Percentiles rank a stretch among this genome's conserved stretches.
These are phyloP conservation scores for Mycena haematopus DNA, from an alignment of 768 basidiomycete species.

Conservation along the genomic window DNA sequence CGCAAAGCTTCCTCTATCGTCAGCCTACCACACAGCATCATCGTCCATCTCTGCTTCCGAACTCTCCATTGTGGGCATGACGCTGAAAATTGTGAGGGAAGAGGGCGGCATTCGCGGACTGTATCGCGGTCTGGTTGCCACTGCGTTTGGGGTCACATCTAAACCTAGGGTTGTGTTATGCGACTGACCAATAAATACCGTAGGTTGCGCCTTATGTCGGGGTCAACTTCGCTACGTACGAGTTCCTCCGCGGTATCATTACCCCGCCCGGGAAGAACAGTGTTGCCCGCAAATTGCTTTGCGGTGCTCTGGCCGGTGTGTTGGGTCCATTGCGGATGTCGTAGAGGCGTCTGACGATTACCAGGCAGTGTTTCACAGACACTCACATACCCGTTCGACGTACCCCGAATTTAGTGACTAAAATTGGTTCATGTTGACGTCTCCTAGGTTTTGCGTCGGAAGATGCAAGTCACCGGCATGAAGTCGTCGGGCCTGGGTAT, in stretches of 20 bases:
- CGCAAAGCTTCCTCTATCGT: conserved; percentile 47
- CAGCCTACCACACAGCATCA: conserved; percentile 65
- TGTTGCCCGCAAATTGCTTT: conserved; percentile 72
- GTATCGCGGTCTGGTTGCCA: conserved; percentile 85
- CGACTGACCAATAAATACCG: too few species aligned
- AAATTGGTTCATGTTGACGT: too few species aligned
- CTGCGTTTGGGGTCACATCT: conserved; percentile 67
- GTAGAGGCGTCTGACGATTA: background rate
- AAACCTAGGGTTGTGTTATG: too few species aligned
- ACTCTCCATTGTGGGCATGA: conserved; percentile 87
- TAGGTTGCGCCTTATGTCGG: conserved; percentile 82
- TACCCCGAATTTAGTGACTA: background rate
- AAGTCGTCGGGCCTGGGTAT: conserved; percentile 58
- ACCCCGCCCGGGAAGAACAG: conserved; percentile 84
- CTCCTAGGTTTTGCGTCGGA: conserved; percentile 69
- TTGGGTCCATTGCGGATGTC: conserved; percentile 14
- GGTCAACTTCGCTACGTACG: conserved; percentile 95
- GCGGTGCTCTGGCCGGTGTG: conserved; percentile 87
- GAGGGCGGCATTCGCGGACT: conserved; percentile 90
- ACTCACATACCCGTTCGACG: conserved; percentile 95
- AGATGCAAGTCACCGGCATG: conserved; percentile 95
- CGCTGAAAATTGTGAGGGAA: conserved; percentile 85
- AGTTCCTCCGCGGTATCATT: conserved; percentile 74
- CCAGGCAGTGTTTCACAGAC: conserved; percentile 91
- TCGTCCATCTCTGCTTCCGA: conserved; percentile 47